Conservation (phyloP, 257 asterid genomes). For the Lavandula angustifolia region DNA sequence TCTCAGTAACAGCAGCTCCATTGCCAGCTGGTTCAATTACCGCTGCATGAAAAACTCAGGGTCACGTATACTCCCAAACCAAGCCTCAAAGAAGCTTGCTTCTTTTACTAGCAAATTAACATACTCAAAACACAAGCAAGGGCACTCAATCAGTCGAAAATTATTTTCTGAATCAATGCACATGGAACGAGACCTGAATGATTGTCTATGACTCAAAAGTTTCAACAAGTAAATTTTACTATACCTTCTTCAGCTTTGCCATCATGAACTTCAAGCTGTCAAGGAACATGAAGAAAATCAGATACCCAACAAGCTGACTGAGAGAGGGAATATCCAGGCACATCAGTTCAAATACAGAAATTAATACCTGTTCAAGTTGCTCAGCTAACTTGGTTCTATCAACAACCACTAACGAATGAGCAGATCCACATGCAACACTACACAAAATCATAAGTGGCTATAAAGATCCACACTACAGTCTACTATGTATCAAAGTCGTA, state of each 20-base stretch:
- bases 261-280: conserved; percentile 83
- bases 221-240: conserved; percentile 8
- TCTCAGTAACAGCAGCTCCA: conserved; percentile 37
- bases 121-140: conserved; percentile 2
- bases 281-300: conserved; percentile 36
- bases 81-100: neutral
- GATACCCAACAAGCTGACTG: neutral
- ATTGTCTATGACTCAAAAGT: neutral
- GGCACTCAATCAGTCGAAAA: conserved; percentile 9
- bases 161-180: neutral
- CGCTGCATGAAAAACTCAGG: conserved; percentile 37
- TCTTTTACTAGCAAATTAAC: conserved; percentile 2
- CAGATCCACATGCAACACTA: conserved; percentile 94
- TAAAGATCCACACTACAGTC: neutral
- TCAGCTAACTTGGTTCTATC: conserved; percentile 72
- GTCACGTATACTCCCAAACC: conserved; percentile 4
- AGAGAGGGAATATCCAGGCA: neutral
- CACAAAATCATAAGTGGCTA: conserved; percentile 22
- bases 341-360: conserved; percentile 11
- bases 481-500: neutral
- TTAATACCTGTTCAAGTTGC: conserved; percentile 70
- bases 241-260: conserved; percentile 90
- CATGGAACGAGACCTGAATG: conserved; percentile 4
- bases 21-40: conserved; percentile 46
- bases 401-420: conserved; percentile 78